These are phyloP conservation scores for Fusarium nygamai DNA, from an alignment of 2,329 filamentous ascomycete genomes.

Conservation along the genomic window DNA sequence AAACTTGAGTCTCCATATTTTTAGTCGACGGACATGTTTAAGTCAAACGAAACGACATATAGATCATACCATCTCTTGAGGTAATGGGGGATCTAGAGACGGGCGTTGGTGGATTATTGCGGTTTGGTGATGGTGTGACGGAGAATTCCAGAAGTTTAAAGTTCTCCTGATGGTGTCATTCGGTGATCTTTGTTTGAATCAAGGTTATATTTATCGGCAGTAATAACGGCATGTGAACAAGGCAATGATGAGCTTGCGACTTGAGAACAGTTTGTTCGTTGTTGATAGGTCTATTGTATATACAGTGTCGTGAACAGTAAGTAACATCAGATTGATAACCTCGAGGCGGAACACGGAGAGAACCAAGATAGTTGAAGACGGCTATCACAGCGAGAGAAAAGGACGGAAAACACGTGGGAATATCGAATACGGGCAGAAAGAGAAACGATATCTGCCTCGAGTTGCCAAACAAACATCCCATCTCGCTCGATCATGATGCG, in stretches of 20 bases:
- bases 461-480: background rate
- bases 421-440: background rate
- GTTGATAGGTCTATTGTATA: background rate
- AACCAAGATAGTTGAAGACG: background rate
- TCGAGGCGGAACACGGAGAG: background rate
- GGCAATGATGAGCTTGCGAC: background rate
- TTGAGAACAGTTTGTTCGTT: background rate
- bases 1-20: conserved; percentile 20
- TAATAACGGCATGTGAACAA: background rate
- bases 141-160: background rate
- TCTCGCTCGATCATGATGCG: background rate
- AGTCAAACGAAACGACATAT: conserved; percentile 12
- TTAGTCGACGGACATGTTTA: background rate
- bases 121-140: conserved; percentile 24
- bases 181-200: background rate
- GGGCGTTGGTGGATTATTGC: conserved; percentile 14
- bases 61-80: background rate
- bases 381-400: background rate
- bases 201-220: background rate
- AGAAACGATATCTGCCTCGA: background rate
- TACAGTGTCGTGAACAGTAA: background rate
- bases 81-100: background rate
- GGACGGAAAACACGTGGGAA: background rate
- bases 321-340: background rate
- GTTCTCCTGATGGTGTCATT: conserved; percentile 14